Percentiles rank a stretch among this genome's conserved stretches.
phyloP scores from a whole-genome alignment of 2,329 filamentous ascomycete genomes.

The Colletotrichum sp. region DNA sequence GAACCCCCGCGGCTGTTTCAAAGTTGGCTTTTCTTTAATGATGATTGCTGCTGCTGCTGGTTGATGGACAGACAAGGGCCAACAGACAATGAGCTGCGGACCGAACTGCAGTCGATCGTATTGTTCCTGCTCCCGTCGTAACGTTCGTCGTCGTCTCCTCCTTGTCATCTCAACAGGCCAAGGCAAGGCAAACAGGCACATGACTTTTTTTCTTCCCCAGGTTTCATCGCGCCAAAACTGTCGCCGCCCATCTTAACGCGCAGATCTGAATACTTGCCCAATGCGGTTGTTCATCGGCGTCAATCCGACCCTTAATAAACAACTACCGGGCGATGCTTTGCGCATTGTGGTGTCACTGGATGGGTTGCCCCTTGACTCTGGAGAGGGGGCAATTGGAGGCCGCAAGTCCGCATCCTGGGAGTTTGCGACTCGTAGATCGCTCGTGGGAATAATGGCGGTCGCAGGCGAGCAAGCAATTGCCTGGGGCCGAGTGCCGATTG shows the following conservation, averaged over 20 bases:
- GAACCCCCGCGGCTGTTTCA: background rate
- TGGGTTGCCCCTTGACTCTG: background rate
- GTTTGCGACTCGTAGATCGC: background rate
- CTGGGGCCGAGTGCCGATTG: background rate
- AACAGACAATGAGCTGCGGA: background rate
- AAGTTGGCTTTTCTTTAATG: background rate
- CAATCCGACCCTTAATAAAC: background rate
- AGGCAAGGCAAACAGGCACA: background rate
- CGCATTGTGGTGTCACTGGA: background rate
- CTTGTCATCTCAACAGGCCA: background rate
- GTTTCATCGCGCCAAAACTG: conserved; percentile 1
- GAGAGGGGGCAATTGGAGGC: background rate
- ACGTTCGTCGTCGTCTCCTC: background rate
- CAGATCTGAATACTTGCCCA: background rate
- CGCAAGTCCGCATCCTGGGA: background rate
- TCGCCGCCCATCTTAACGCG: background rate
- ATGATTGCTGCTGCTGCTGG: background rate
- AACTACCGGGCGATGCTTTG: background rate
- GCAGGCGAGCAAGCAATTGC: background rate
- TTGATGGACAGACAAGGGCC: background rate
- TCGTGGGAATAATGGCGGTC: background rate
- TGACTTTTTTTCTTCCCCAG: background rate
- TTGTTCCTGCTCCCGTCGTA: background rate
- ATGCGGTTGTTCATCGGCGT: background rate
- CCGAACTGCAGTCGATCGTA: background rate